Evolutionary conservation across 2,329 filamentous ascomycete genomes (phyloP), one percentile per base, ranked within the genome.

Genomic region (Sporothrix mexicana): DNA sequence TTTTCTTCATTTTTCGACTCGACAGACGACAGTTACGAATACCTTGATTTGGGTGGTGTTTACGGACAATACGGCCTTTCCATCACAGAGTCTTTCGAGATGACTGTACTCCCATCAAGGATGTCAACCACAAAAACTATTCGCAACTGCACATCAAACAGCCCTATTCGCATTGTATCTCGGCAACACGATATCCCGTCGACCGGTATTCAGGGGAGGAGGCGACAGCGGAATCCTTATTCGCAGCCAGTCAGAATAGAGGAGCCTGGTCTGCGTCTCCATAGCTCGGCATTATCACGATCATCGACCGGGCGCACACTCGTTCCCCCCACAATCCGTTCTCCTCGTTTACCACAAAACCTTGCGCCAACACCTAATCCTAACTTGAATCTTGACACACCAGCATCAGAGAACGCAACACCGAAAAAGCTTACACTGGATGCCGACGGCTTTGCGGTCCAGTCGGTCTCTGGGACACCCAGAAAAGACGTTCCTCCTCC

Each of bases 51-150:
- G 36, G 15, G 20, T 17, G 41, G 30, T 8, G 30, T 43, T 43
- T 12, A 41, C 4, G 43, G 25, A 59, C 61, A 72, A 6, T 36
- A 72, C 36, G 4, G 3, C 36, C 30, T 49, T 10, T 41, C 70
- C 20, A 36, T 23, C 13, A 23, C n/a, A 10, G 70, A 72, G 10
- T 64, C 49, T 15, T 55, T 67, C 25, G 70, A 72, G 36, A 67
- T 67, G 70, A n/a, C 15, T 7, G 45, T 49, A 0, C 12, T 67
- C 5, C 45, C 64, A n/a, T 67, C 64, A 23, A 51, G 45, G 7
- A 12, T 36, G 41, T 2, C 64, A 15, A 51, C 23, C 23, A 12
- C 23, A 45, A 36, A 30, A 1, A 51, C 20, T 7, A 36, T 51
- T 20, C 43, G 45, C 45, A 17, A 30, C 12, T 36, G 23, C 45